These are phyloP conservation scores for Pilatotrama ljubarskyi DNA, from an alignment of 768 basidiomycete genomes.

Conservation along the genomic window DNA sequence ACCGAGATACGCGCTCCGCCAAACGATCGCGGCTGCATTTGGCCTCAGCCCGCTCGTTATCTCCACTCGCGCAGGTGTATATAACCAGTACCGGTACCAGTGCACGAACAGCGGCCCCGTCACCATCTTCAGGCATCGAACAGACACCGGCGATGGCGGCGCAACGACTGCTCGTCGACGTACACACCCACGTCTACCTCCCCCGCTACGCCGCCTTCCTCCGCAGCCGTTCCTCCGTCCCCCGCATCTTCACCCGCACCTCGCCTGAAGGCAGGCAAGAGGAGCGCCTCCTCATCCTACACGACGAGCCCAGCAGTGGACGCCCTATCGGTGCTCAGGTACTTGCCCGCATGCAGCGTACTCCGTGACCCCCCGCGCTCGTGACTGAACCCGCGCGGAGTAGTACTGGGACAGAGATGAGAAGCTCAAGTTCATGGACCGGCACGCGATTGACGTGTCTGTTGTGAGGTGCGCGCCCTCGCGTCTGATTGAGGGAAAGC, in stretches of 20 bases:
- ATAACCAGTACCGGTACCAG: too few species aligned
- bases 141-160: conserved; percentile 8
- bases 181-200: conserved; percentile 86
- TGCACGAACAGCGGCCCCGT: too few species aligned
- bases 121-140: too few species aligned
- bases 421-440: conserved; percentile 85
- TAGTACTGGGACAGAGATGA: conserved; percentile 82
- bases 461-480: conserved; percentile 59
- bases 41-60: not conserved
- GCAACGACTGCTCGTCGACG: conserved; percentile 60
- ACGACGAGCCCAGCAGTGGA: conserved; percentile 77
- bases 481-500: not conserved
- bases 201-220: conserved; percentile 75
- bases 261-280: conserved; percentile 51
- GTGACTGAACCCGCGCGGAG: conserved; percentile 29
- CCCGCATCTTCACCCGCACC: conserved; percentile 59
- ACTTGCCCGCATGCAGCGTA: not conserved
- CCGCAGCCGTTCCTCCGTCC: conserved; percentile 60
- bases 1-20: not conserved
- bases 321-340: conserved; percentile 80
- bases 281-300: conserved; percentile 74
- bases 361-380: not conserved
- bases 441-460: conserved; percentile 76
- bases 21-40: not conserved
- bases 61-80: not conserved